These are phyloP conservation scores for Eremothecium gossypii DNA, from an alignment of 1,139 yeast genomes.

Conservation along the genomic window DNA sequence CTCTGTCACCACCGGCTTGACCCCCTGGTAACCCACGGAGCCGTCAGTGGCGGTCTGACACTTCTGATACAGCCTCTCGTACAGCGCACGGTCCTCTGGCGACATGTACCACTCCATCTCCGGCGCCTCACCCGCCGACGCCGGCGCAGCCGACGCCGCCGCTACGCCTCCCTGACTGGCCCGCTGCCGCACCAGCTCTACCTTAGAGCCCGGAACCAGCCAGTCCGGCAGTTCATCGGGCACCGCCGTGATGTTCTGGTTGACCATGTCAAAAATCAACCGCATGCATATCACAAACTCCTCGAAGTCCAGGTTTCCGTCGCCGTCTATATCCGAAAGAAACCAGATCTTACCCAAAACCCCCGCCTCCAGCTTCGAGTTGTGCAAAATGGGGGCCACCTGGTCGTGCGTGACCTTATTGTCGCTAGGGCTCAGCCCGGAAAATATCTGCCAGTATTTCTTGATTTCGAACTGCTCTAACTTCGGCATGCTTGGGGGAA, in stretches of 20 bases:
- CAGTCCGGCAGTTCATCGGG: slow-evolving; percentile 77
- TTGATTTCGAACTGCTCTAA: slow-evolving; percentile 91
- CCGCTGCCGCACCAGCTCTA: slow-evolving; percentile 54
- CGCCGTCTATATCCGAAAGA: slow-evolving; percentile 84
- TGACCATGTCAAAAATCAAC: slow-evolving; percentile 80
- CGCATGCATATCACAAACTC: slow-evolving; percentile 98
- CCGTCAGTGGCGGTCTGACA: slow-evolving; percentile 61
- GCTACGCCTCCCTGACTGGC: slow-evolving; percentile 35
- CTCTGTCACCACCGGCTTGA: slow-evolving; percentile 52
- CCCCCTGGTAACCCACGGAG: slow-evolving; percentile 65
- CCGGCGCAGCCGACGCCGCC: slow-evolving; percentile 20
- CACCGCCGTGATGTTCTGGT: slow-evolving; percentile 53
- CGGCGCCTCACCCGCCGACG: slow-evolving; percentile 14
- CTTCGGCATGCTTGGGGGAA: slow-evolving; percentile 34
- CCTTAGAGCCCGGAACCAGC: slow-evolving; percentile 85
- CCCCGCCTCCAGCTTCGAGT: slow-evolving; percentile 70
- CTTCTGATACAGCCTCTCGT: slow-evolving; percentile 68
- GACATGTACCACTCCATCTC: slow-evolving; percentile 93
- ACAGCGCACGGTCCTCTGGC: slow-evolving; percentile 70
- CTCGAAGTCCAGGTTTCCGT: slow-evolving; percentile 87
- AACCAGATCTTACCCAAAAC: slow-evolving; percentile 84
- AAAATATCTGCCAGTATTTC: slow-evolving; percentile 95
- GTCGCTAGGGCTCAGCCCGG: slow-evolving; percentile 71
- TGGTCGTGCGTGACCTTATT: slow-evolving; percentile 78
- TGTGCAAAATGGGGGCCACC: slow-evolving; percentile 79